Evolutionary conservation across 1,139 yeast species (phyloP), one percentile per base, ranked within the genome.

Genomic region (Fermentozyma sake): DNA sequence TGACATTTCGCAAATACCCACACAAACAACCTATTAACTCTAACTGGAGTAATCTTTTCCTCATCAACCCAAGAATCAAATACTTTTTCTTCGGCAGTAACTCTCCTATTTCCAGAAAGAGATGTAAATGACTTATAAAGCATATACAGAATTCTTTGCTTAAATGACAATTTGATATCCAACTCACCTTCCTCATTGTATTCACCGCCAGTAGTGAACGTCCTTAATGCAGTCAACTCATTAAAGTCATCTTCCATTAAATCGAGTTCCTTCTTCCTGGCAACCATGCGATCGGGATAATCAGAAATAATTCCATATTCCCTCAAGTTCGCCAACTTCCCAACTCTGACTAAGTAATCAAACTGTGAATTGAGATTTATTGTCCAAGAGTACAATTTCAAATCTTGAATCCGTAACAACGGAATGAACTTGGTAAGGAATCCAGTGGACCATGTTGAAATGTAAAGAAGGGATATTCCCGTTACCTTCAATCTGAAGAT

Each of bases 331-430:
- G 55, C 55, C 3, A 37, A 27, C 24, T 38, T 37, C 18, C 68
- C 59, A 12, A 66, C 35, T 17, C 40, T 44, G 12, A 34, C 37
- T 29, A 66, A 52, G 42, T 64, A 64, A 34, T 73, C 71, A 30
- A 74, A 63, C 31, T 79, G 77, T 6, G 44, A 39, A 22, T 55
- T 55, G 23, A 58, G 62, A 50, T 89, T 89, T 23, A 86, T 68
- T 1, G 97, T 89, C 97, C 97, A 89, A 12, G 83, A 59, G 54
- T 76, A 85, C 10, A 85, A 58, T 27, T 69, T 65, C 31, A 81
- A 52, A 30, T 70, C 61, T 24, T 72, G 61, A 4, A 57, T 45
- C 20, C 57, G 55, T 15, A 57, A 41, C 11, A 61, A 42, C 0
- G 73, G 73, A 28, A 66, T 39, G 33, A 67, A 65, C 22, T 50